phyloP scores from a whole-genome alignment of 768 basidiomycete genomes.

The Pleurotus platypus region DNA sequence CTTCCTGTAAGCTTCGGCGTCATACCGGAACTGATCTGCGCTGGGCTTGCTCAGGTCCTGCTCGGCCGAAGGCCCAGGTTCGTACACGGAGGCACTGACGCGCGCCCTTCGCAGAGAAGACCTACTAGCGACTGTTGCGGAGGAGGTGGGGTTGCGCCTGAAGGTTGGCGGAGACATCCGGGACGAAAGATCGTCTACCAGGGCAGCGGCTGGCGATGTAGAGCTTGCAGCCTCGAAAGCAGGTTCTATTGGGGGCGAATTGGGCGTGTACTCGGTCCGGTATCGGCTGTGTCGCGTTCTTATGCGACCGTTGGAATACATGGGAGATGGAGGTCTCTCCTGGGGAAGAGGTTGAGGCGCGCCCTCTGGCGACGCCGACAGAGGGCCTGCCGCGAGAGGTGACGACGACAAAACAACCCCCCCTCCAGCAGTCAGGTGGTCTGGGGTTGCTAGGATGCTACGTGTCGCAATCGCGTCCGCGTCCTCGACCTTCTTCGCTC shows the following conservation, averaged over 20 bases:
- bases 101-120: slow-evolving; percentile 47
- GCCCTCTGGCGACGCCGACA: not conserved
- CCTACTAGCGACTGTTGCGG: slow-evolving; percentile 33
- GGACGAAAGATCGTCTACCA: slow-evolving; percentile 11
- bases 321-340: not conserved
- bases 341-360: not conserved
- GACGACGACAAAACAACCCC: not conserved
- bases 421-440: not conserved
- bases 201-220: slow-evolving; percentile 11
- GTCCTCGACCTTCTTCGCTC: slow-evolving; percentile 14
- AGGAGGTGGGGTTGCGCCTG: slow-evolving; percentile 14
- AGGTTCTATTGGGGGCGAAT: slow-evolving; percentile 17
- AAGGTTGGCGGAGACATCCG: slow-evolving; percentile 13
- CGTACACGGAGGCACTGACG: slow-evolving; percentile 61
- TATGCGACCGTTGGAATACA: slow-evolving; percentile 5
- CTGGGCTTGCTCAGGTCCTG: slow-evolving; percentile 22
- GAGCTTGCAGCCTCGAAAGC: slow-evolving; percentile 11
- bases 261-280: slow-evolving; percentile 42
- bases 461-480: not conserved
- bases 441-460: not conserved
- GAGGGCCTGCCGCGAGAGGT: not conserved
- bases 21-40: slow-evolving; percentile 12
- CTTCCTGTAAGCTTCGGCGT: slow-evolving; percentile 71
- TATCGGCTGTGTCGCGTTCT: slow-evolving; percentile 45
- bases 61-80: slow-evolving; percentile 34